Evolutionary conservation across 345 rosid species (phyloP).

Genomic region (Aegle marmelos): DNA sequence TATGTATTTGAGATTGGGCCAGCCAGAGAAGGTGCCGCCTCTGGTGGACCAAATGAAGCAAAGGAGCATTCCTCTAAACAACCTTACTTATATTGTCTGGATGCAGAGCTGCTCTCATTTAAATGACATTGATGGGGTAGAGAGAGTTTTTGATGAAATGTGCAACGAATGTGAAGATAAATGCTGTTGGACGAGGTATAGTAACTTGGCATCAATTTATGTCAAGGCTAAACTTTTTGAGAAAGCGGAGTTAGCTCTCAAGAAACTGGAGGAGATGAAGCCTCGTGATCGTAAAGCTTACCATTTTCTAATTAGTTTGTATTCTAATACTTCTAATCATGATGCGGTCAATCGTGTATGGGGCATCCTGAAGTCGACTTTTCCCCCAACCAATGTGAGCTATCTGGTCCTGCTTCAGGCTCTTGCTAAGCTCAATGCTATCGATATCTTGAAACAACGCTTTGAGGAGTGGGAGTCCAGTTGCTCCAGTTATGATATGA

Average conservation of each 20-base stretch:
- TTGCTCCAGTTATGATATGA: conserved; percentile 51
- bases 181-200: conserved; percentile 45
- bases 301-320: conserved; percentile 66
- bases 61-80: conserved; percentile 30
- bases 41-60: conserved; percentile 55
- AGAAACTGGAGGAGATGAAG: conserved; percentile 52
- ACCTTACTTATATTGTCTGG: conserved; percentile 42
- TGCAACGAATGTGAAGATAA: conserved; percentile 22
- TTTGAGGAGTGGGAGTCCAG: conserved; percentile 69
- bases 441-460: conserved; percentile 44
- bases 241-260: conserved; percentile 65
- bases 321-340: conserved; percentile 47
- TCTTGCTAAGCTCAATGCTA: conserved; percentile 51
- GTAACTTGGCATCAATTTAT: conserved; percentile 62
- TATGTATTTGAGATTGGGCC: conserved; percentile 48
- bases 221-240: conserved; percentile 53
- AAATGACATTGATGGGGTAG: conserved; percentile 52
- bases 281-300: conserved; percentile 49
- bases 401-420: conserved; percentile 59
- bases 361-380: conserved; percentile 45
- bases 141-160: conserved; percentile 49
- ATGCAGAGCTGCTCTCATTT: conserved; percentile 51
- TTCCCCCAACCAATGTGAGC: conserved; percentile 42
- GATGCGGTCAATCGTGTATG: conserved; percentile 62
- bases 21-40: conserved; percentile 50